Evolutionary conservation across 2,329 filamentous ascomycete genomes (phyloP).

Genomic region (Didymosphaeria variabile): DNA sequence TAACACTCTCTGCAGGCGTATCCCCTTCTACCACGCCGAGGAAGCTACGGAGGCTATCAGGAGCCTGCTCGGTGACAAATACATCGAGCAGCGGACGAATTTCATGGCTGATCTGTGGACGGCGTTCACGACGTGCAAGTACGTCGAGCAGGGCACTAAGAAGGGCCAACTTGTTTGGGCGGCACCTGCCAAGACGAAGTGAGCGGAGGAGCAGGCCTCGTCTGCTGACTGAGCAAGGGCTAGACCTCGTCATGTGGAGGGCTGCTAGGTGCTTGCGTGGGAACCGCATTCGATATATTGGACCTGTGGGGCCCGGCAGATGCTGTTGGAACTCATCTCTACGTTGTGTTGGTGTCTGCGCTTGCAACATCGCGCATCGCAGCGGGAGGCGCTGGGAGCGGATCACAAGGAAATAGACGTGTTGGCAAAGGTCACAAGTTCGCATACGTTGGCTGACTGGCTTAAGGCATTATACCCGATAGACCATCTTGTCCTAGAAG

Average conservation of each 20-base stretch:
- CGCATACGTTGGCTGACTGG: background rate
- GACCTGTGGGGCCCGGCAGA: constrained; percentile 11
- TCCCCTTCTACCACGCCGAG: constrained; percentile 40
- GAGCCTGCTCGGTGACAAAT: constrained; percentile 34
- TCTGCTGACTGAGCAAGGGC: background rate
- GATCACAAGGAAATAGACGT: background rate
- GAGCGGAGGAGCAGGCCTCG: background rate
- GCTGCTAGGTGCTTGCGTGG: background rate
- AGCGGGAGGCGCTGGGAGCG: background rate
- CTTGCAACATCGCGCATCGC: background rate
- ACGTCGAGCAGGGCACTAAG: constrained; percentile 27
- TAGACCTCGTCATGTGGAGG: too few relatives aligned
- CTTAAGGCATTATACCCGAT: background rate
- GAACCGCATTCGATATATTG: background rate
- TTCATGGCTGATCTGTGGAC: constrained; percentile 34
- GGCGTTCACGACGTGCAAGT: constrained; percentile 35
- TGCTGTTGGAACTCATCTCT: background rate
- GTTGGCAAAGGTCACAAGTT: too few relatives aligned
- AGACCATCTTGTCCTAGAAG: background rate
- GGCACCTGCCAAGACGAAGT: background rate
- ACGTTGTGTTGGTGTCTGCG: background rate
- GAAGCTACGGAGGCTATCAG: constrained; percentile 37
- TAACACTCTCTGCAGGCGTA: constrained; percentile 29
- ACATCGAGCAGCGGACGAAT: constrained; percentile 30
- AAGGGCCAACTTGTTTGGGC: constrained; percentile 2